Conservation (phyloP, 2,329 filamentous ascomycete species). For the Paecilomyces fulvus region DNA sequence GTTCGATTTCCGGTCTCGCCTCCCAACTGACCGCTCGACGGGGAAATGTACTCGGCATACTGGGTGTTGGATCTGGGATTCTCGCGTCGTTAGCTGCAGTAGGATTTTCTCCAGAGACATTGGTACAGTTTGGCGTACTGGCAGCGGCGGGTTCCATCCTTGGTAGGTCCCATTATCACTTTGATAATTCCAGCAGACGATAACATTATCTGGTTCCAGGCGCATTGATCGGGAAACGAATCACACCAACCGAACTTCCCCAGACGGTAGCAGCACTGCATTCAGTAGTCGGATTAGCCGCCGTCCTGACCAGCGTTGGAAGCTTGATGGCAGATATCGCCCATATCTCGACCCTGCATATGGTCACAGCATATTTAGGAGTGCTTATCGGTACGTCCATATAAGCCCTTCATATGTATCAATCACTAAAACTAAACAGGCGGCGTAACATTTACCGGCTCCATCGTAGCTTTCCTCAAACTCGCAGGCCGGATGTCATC, state of each 20-base stretch:
- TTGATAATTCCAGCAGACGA: background rate
- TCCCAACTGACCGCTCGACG: conserved; percentile 75
- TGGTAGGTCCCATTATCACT: conserved; percentile 29
- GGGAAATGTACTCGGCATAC: conserved; percentile 77
- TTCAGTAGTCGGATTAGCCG: conserved; percentile 81
- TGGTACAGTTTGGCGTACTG: conserved; percentile 71
- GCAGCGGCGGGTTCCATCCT: conserved; percentile 62
- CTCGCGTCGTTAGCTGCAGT: conserved; percentile 73
- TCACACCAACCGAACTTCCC: conserved; percentile 78
- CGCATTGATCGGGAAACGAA: conserved; percentile 71
- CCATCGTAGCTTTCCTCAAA: conserved; percentile 82
- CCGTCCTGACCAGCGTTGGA: conserved; percentile 79
- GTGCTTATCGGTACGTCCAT: conserved; percentile 60
- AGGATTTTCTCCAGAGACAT: conserved; percentile 68
- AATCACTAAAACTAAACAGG: conserved; percentile 24
- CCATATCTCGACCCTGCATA: conserved; percentile 66
- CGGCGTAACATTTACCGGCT: conserved; percentile 85
- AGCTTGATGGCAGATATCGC: conserved; percentile 69
- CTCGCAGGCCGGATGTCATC: conserved; percentile 76
- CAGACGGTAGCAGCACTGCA: conserved; percentile 85
- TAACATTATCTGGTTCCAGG: conserved; percentile 32
- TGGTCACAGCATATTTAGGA: conserved; percentile 78
- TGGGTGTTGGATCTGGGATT: conserved; percentile 76
- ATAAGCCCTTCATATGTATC: background rate
- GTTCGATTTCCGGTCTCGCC: conserved; percentile 69